Base-by-base conservation (phyloP, 805 yeast species). In the Suhomyces pyralidae region DNA sequence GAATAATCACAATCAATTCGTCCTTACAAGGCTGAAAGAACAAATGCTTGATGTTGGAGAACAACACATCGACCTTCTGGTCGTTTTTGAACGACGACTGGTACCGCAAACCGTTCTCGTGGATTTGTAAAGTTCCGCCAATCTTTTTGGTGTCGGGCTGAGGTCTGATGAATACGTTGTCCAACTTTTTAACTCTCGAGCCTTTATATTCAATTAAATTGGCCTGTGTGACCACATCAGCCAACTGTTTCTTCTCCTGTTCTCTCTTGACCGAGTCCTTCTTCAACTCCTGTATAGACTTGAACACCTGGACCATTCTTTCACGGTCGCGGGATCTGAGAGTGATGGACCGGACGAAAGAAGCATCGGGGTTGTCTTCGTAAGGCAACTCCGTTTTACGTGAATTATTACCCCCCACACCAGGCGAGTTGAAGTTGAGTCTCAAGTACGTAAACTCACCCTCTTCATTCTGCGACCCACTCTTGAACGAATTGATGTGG, bases 1-100 rank as follows among this genome's bases (percentile, higher is more conserved):
- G 99, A 56, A 94, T 88, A 44, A 94, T 77, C 45, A 93, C 97
- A 65, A 93, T 84, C 65, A 94, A 78, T 71, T 94, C 99, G 58
- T 94, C 96, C 65, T 92, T 92, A 65, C 94, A 90, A 6, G 99
- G 96, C 74, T 94, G 98, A 80, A 91, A 94, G 63, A 94, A 90
- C 61, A 94, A 73, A 68, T 94, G 97, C 68, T 92, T 90, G 63
- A 94, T 90, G 71, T 94, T 94, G 51, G 90, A 83, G 68, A 91
- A 94, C 58, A 93, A 73, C 26, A 94, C 81, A 71, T 94, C 98
- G 57, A 94, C 87, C 64, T 82, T 82, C 61, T 90, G 96, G 63
- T 93, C 98, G 15, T 85, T 78, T 64, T 92, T 83, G 58, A 90
- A 79, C 12, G 94, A 86, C 1, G 96, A 86, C 66, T 90, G 96